Base-by-base conservation (phyloP, 352 stramenopile genomes). In the Phytophthora fragariae region DNA sequence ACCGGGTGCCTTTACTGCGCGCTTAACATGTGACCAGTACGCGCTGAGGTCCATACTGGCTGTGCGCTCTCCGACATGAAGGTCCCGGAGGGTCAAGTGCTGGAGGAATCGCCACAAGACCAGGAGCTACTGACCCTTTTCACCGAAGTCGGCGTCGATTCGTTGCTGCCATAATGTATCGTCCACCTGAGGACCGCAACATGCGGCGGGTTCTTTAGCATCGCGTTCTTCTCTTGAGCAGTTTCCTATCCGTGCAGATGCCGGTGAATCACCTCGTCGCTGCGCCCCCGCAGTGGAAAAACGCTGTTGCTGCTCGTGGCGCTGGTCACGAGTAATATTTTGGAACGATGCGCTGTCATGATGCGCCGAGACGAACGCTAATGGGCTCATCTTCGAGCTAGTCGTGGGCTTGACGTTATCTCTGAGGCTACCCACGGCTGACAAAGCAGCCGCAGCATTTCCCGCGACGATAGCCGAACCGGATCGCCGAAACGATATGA, bases 401-500 rank as follows among this genome's bases (percentile, higher is more conserved):
- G 5, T 10, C n/a, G 17, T 39, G 33, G 29, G 39, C 33, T 8
- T 5, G 8, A 8, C 44, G 44, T 24, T 19, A 24, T 24, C 2
- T 11, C 6, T 10, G 49, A 21, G 19, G 2, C 19, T 41, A 50
- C 21, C 41, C 31, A 57, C 27, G 14, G 46, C 29, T 17, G 62
- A 33, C 2, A 55, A 29, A 8, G 11, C 44, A 5, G 24, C 46
- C 3, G 41, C 59, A n/a, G 39, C 17, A 19, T 24, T 52, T 3
- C 8, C 8, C 6, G 44, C n/a, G 19, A 24, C n/a, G 17, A 52
- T 19, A 0, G 44, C 15, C 17, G 27, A 52, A 1, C 21, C 31
- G 1, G 72, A 70, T 50, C 72, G 72, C 10, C 72, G 72, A 53
- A 75, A 79, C 10, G 72, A 79, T 17, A 79, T 49, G 6, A 79